Percentiles rank a stretch among this genome's conserved stretches.
Conservation (phyloP, 2,329 filamentous ascomycete genomes). For the Basipetospora chlamydospora region DNA sequence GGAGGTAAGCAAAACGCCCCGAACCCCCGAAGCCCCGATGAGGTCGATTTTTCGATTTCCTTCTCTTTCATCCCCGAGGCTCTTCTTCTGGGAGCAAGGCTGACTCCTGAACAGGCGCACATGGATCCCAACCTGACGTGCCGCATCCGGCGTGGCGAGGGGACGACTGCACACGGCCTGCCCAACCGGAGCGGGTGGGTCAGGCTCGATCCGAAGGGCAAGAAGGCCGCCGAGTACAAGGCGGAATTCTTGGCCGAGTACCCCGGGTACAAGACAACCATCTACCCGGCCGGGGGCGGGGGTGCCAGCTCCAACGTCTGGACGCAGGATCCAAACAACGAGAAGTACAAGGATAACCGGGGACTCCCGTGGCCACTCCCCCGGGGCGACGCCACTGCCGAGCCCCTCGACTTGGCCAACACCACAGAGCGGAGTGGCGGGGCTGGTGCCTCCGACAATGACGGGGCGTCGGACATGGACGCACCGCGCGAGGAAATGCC, state of each 20-base stretch:
- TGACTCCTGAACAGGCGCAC: not conserved
- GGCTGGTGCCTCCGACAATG: not conserved
- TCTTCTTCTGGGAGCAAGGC: not conserved
- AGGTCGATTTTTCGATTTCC: no score
- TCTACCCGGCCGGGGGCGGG: not conserved
- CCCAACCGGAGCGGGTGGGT: slow-evolving; percentile 1
- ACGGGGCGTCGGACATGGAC: not conserved
- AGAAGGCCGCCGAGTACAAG: not conserved
- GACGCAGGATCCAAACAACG: not conserved
- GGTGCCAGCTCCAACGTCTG: not conserved
- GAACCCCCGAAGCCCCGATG: not conserved
- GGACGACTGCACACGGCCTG: not conserved
- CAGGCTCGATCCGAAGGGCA: not conserved
- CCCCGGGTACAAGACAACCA: not conserved
- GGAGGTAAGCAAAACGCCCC: not conserved
- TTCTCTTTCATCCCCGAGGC: no score
- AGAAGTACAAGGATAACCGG: not conserved
- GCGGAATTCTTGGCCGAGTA: not conserved
- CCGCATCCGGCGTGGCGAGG: not conserved
- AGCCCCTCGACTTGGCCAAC: not conserved
- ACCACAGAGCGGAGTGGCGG: not conserved
- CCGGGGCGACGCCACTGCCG: not conserved
- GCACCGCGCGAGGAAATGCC: not conserved
- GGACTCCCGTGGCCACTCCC: not conserved
- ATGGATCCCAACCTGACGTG: not conserved